These are phyloP conservation scores for Neurospora sp. DNA, from an alignment of 495 filamentous ascomycete genomes.

Conservation along the genomic window DNA sequence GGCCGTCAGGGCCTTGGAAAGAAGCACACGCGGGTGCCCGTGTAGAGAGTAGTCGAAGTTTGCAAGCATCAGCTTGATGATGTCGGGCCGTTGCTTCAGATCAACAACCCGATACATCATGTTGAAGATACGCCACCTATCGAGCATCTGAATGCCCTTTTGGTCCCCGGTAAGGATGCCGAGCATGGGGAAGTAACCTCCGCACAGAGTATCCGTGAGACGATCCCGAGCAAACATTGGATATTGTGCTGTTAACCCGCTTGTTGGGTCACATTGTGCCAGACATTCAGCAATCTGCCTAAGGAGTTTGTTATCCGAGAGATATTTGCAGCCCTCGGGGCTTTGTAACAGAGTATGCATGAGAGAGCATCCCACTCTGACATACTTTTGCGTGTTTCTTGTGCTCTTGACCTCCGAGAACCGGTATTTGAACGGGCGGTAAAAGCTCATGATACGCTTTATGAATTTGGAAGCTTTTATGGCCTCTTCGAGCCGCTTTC, in stretches of 20 bases:
- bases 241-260: slow-evolving; percentile 75
- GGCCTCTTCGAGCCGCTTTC: slow-evolving; percentile 86
- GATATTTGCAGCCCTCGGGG: slow-evolving; percentile 70
- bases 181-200: slow-evolving; percentile 89
- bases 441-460: slow-evolving; percentile 88
- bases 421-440: slow-evolving; percentile 91
- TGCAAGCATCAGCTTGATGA: slow-evolving; percentile 74
- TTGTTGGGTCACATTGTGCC: slow-evolving; percentile 82
- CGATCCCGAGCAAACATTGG: slow-evolving; percentile 81
- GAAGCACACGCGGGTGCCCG: slow-evolving; percentile 81
- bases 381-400: slow-evolving; percentile 87
- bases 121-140: slow-evolving; percentile 93
- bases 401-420: slow-evolving; percentile 81
- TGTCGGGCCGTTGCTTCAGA: slow-evolving; percentile 75
- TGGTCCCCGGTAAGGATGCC: slow-evolving; percentile 73
- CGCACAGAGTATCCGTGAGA: slow-evolving; percentile 71
- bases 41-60: slow-evolving; percentile 83
- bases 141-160: slow-evolving; percentile 80
- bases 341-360: slow-evolving; percentile 79
- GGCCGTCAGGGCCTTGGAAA: slow-evolving; percentile 86
- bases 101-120: slow-evolving; percentile 99
- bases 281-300: slow-evolving; percentile 91
- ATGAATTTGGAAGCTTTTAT: slow-evolving; percentile 93
- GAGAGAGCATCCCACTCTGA: slow-evolving; percentile 76
- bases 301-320: slow-evolving; percentile 85